A percentile compares a stretch with the other conserved stretches of the same genome.
Evolutionary conservation across 176 grass and related monocot genomes (phyloP).

Genomic region (Musa beccarii): DNA sequence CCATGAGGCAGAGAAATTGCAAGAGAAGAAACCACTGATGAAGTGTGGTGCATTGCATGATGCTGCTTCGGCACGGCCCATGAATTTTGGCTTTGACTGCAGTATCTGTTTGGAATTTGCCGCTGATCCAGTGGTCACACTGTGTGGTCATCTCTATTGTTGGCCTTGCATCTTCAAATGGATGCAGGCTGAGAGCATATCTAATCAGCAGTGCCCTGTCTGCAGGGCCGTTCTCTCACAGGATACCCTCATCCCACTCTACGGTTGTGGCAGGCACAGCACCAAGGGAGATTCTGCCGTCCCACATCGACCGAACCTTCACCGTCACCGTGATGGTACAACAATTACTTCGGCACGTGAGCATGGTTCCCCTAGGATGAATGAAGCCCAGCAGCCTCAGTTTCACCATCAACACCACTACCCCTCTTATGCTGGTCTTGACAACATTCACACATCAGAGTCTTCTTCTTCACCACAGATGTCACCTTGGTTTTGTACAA

Average conservation of each 20-base stretch:
- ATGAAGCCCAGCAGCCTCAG: background rate
- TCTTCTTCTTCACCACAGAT: background rate
- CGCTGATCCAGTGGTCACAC: conserved; percentile 2
- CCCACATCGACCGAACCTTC: conserved; percentile 34
- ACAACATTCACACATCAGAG: conserved; percentile 7
- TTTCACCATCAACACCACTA: background rate
- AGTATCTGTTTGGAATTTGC: conserved; percentile 6
- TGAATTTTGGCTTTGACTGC: background rate
- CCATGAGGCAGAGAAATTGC: background rate
- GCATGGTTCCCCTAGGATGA: background rate
- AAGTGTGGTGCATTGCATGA: background rate
- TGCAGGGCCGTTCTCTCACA: conserved; percentile 12
- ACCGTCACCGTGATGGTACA: background rate
- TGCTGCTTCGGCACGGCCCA: background rate
- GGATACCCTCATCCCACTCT: conserved; percentile 12
- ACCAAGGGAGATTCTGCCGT: conserved; percentile 9
- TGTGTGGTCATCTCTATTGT: conserved; percentile 24
- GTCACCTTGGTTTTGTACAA: conserved; percentile 20
- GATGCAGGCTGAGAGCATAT: conserved; percentile 4
- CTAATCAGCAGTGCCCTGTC: conserved; percentile 8
- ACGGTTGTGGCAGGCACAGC: conserved; percentile 1
- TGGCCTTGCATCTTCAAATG: conserved; percentile 26
- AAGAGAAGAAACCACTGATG: background rate
- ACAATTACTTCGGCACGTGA: too few species aligned
- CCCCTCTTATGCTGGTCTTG: background rate